These are phyloP conservation scores for Podaxis carcinomalis DNA, from an alignment of 768 basidiomycete genomes.

Conservation along the genomic window DNA sequence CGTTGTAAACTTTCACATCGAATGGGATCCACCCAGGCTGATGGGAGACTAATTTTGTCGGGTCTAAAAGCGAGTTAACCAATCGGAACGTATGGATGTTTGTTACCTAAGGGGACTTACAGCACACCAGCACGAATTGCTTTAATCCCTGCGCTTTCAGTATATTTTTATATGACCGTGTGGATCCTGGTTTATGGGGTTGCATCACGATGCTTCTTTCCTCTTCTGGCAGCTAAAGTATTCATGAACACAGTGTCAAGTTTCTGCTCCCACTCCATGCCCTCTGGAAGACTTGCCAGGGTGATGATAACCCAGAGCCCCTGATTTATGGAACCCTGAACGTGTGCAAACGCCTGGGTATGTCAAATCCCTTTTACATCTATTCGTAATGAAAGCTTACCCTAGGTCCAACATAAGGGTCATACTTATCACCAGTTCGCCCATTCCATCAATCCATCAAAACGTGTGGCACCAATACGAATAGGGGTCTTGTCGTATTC, in stretches of 20 bases:
- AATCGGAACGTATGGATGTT: background rate
- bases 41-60: too few relatives aligned
- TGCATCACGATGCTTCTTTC: background rate
- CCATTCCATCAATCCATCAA: background rate
- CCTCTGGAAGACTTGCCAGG: background rate
- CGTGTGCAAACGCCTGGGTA: background rate
- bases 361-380: background rate
- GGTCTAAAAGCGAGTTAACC: too few relatives aligned
- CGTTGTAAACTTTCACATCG: too few relatives aligned
- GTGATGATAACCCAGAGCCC: background rate
- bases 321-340: background rate
- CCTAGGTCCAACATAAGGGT: background rate
- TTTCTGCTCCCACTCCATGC: background rate
- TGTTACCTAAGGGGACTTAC: background rate
- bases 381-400: background rate
- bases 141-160: background rate
- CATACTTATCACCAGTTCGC: background rate
- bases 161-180: slow-evolving; percentile 6
- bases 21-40: too few relatives aligned
- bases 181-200: slow-evolving; percentile 8
- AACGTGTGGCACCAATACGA: background rate
- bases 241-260: background rate
- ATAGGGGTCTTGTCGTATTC: background rate
- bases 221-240: background rate
- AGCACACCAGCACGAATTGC: background rate